Base-by-base conservation (phyloP, 2,329 filamentous ascomycete species). In the Dothideomycetes sp. region DNA sequence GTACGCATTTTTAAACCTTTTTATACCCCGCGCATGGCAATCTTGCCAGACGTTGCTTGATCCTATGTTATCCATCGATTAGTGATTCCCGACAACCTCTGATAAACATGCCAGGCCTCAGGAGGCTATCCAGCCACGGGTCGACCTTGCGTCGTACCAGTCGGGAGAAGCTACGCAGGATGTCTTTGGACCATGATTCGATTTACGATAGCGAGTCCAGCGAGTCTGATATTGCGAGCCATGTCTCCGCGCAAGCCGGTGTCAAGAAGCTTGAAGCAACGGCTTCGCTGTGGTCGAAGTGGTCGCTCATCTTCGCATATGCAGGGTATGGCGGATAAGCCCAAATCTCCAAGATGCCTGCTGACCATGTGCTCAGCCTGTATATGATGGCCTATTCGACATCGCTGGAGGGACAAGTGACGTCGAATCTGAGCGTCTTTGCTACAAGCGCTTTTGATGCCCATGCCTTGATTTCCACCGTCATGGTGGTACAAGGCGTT, bases 341-440 rank as follows among this genome's bases (percentile, higher is more conserved):
- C 7, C 11, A 36, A 12, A 27, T 24, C 34, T 5, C 14, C 2
- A 37, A 30, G 4, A 12, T 29, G 31, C 19, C 34, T 36, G 22
- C 32, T 19, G 3, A 35, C 17, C n/a, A 3, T 19, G 3, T 3
- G 14, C 19, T 4, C 36, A 59, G 54, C 9, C 47, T 59, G 5
- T 53, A 78, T 45, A 64, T 79, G 41, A 75, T 81, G 63, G 75
- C 77, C 15, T 79, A 76, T 49, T 70, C 72, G 36, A 80, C 76
- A 4, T 81, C 77, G n/a, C 65, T 82, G 14, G 78, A 81, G 54
- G 69, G 70, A 12, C 78, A 81, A 52, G 76, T 75, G 7, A 77
- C 77, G 2, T 69, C 67, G 38, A 70, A 75, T 7, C 61, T 83
- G 35, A 69, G 71, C 12, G 70, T 73, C 16, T 81, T 76, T 60